A percentile compares a stretch with the other conserved stretches of the same genome.
Evolutionary conservation across 495 filamentous ascomycete genomes (phyloP).

Genomic region (Penicillium canescens): DNA sequence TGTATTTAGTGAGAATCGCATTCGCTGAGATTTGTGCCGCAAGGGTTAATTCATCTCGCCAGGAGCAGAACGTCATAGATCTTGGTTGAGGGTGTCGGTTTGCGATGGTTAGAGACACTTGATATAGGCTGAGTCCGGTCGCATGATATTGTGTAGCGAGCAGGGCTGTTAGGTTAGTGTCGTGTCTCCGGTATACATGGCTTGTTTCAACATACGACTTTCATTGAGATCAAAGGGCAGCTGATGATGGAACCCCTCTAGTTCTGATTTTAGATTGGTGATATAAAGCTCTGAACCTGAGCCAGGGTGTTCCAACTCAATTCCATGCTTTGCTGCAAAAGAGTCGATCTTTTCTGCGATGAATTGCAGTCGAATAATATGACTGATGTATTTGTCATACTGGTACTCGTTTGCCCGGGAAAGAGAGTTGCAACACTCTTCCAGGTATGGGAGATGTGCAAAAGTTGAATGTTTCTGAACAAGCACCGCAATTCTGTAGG

Average conservation of each 20-base stretch:
- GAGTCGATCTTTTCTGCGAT: slow-evolving; percentile 28
- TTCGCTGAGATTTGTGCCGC: slow-evolving; percentile 14
- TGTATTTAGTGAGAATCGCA: slow-evolving; percentile 11
- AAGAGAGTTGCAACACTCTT: slow-evolving; percentile 20
- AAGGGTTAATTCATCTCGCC: slow-evolving; percentile 5
- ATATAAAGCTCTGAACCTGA: slow-evolving; percentile 25
- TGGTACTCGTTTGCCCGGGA: slow-evolving; percentile 4
- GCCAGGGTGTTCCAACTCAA: slow-evolving; percentile 11
- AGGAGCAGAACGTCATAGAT: background rate
- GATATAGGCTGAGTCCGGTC: slow-evolving; percentile 22
- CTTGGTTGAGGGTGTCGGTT: background rate
- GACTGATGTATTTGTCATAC: slow-evolving; percentile 20
- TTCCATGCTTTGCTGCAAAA: slow-evolving; percentile 12
- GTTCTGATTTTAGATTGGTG: slow-evolving; percentile 17
- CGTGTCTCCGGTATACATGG: background rate
- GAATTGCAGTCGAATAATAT: slow-evolving; percentile 23
- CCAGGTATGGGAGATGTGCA: slow-evolving; percentile 17
- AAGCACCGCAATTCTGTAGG: slow-evolving; percentile 12
- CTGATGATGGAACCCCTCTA: slow-evolving; percentile 16
- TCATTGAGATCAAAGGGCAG: slow-evolving; percentile 17
- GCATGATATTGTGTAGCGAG: slow-evolving; percentile 24
- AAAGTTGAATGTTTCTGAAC: slow-evolving; percentile 25
- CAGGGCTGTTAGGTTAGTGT: slow-evolving; percentile 8
- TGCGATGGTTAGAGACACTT: slow-evolving; percentile 14
- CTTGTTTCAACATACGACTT: slow-evolving; percentile 2